Evolutionary conservation across 2,329 filamentous ascomycete species (phyloP).

Genomic region (Chaetomiaceae sp.): DNA sequence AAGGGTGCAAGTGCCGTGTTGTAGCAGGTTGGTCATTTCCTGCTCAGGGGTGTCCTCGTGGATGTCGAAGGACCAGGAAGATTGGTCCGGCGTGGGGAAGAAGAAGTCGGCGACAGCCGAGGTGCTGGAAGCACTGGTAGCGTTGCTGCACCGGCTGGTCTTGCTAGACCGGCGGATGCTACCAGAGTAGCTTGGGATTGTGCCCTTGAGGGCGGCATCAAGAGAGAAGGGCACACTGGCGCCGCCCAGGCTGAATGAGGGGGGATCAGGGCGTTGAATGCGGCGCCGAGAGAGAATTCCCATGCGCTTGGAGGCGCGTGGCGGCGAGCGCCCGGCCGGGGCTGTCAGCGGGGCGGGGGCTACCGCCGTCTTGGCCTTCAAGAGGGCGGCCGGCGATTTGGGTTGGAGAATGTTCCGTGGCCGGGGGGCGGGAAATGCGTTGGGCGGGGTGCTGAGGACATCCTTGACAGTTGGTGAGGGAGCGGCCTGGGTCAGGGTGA

Average conservation of each 20-base stretch:
- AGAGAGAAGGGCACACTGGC: slow-evolving; percentile 69
- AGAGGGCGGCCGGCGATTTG: slow-evolving; percentile 46
- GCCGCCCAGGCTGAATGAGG: slow-evolving; percentile 48
- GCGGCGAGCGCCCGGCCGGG: slow-evolving; percentile 78
- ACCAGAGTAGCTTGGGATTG: slow-evolving; percentile 58
- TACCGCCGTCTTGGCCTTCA: slow-evolving; percentile 41
- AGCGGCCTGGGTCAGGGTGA: slow-evolving; percentile 41
- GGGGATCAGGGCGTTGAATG: slow-evolving; percentile 65
- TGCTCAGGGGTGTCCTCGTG: slow-evolving; percentile 89
- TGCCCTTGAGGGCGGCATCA: slow-evolving; percentile 75
- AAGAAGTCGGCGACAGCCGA: slow-evolving; percentile 31
- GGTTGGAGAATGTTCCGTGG: slow-evolving; percentile 46
- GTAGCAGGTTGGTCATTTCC: slow-evolving; percentile 85
- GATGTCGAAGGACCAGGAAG: slow-evolving; percentile 87
- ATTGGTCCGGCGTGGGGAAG: slow-evolving; percentile 43
- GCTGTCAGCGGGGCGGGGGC: slow-evolving; percentile 56
- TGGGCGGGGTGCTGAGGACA: slow-evolving; percentile 31
- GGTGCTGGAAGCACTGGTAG: neutral
- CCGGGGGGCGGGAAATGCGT: slow-evolving; percentile 32
- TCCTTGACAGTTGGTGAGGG: slow-evolving; percentile 30
- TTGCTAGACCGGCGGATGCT: slow-evolving; percentile 22
- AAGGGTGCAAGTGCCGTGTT: slow-evolving; percentile 80
- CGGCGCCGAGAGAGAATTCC: slow-evolving; percentile 64
- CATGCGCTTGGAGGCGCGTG: slow-evolving; percentile 59
- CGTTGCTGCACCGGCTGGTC: slow-evolving; percentile 22